Evolutionary conservation across 345 rosid species (phyloP), one percentile per base, ranked within the genome.

Genomic region (Eucalyptus polybractea): DNA sequence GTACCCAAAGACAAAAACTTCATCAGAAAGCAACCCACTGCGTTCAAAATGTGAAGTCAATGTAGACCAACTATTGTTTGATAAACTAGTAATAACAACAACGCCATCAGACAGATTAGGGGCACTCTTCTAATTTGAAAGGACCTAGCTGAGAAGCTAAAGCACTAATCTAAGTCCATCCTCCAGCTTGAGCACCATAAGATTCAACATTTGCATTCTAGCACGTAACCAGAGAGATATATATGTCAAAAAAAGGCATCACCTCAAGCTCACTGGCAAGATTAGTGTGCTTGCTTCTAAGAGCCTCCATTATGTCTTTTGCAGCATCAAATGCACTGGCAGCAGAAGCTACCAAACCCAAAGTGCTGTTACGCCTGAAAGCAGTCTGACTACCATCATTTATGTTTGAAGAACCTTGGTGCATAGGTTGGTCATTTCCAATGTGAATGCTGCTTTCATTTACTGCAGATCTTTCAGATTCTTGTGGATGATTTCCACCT

Each of bases 231-330:
- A 72, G 83, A 72, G 45, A 2, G 8, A 53, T 53, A 37, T 24
- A 37, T 21, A 19, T 72, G 45, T 37, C 6, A 37, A 72, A 37
- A 22, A 45, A 88, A 91, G 33, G 89, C 31, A 87, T 92, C 90
- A 98, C 99, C 99, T 98, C 99, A 83, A 98, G 99, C 91, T 98
- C 99, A 91, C 97, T 90, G 81, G 99, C 99, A 94, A 98, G 93
- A 93, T 98, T 98, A 90, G 95, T 91, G 89, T 98, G 99, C 94
- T 96, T 97, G 96, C 98, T 96, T 94, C 99, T 94, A 42, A 98
- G 95, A 87, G 98, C 94, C 93, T 98, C 99, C 99, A 97, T 98
- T 89, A 98, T 98, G 93, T 98, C 99, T 93, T 98, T 98, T 42
- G 99, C 99, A 90, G 99, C 96, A 62, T 97, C 99, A 93, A 98